Evolutionary conservation across 768 basidiomycete species (phyloP), one percentile per base, ranked within the genome.

Genomic region (Trametes meyenii): DNA sequence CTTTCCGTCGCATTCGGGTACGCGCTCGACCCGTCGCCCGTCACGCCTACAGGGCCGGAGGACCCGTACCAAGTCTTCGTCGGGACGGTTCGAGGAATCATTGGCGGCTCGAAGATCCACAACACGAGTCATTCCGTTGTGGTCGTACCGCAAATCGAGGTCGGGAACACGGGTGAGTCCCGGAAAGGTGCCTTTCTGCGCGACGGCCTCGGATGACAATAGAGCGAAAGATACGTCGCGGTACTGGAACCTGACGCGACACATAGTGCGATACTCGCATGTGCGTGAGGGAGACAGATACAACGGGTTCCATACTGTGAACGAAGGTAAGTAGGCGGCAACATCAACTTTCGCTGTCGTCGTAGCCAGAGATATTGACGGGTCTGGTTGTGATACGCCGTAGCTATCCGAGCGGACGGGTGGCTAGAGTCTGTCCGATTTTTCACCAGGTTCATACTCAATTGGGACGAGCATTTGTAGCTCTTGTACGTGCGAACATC

Each of bases 401-500:
- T 43, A 89, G 88, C 76, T 33, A 73, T 86, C 19, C 64, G 74
- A 5, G 78, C 77, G 5, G 80, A 83, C 55, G 72, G 75, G 0
- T 83, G 89, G 59, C 67, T 89, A 43, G 87, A 89, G 68, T 81
- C 85, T 48, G 84, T 90, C 55, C 76, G 83, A 26, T 92, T 90
- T 75, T 88, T 83, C 68, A 77, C 81, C 0, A 80, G 79, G 3
- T 76, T 90, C 42, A 83, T 91, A 24, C 75, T 92, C 38, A 92
- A 91, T 63, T 80, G 79, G 5, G 89, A 92, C 55, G 89, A 90
- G 55, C 49, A 64, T 17, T 39, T 51, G 36, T 62, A 40, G 33
- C 23, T n/a, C 11, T 3, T 33, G 29, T 33, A 33, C 8, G 29
- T 33, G 29, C 29, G 29, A 8, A 33, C 29, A 8, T 33, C 8